Base-by-base conservation (phyloP, 495 filamentous ascomycete species). In the Penicillium riverlandense region DNA sequence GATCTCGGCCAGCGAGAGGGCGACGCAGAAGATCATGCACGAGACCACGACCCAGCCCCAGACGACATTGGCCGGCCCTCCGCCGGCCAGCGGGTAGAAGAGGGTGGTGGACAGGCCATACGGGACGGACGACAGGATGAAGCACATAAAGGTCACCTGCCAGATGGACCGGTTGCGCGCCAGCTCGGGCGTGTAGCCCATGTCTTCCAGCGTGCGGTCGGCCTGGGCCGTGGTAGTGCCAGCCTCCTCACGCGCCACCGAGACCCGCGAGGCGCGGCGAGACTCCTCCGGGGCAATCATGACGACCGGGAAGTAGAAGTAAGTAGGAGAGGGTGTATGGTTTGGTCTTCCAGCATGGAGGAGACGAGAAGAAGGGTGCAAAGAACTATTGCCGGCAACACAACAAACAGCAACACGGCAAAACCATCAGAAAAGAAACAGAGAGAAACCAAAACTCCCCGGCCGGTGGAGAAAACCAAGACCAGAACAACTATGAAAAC, bases 1-100 rank as follows among this genome's bases (percentile, higher is more conserved):
- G 53, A 86, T 85, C 54, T 86, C 83, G 6, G 83, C 81, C 27
- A 86, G 60, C 2, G 80, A 84, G 7, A 79, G 76, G 7, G 82
- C 80, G 10, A 86, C 70, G 41, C 78, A 81, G 10, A 83, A 43
- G 50, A 83, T 83, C 53, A 81, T 77, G 13, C 83, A 58, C 2
- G 80, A 81, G 8, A 82, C 70, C 8, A 81, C 69, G 9, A 85
- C 64, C 44, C 84, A 69, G 8, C 81, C 81, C 78, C 78, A 84
- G 53, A 84, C 69, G 41, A 83, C 75, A 43, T 77, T 74, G 12
- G 74, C 78, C 2, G 78, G 71, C 12, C 79, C 78, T 46, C 80
- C 79, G 47, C 72, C 74, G 32, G 75, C 72, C 31, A 84, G 67
- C 6, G 78, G 74, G 48, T 81, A 81, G 61, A 78, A 82, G 30